Conservation (phyloP, 345 rosid genomes). For the Euphorbia pulcherrima region DNA sequence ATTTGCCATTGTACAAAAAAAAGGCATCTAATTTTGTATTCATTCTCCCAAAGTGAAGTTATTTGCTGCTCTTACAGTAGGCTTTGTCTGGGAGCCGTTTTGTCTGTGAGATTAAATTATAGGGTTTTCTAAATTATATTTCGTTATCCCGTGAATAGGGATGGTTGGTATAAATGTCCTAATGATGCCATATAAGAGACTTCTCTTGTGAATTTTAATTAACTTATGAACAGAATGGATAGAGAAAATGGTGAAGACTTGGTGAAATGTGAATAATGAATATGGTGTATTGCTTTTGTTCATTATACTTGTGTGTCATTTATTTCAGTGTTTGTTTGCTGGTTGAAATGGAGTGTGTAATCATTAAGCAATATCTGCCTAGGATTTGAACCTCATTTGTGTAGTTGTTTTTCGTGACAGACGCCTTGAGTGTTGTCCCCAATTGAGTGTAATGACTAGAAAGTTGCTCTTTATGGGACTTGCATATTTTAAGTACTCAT, state of each 20-base stretch:
- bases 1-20: constrained; percentile 41
- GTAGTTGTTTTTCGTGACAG: no score
- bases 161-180: constrained; percentile 28
- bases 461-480: no score
- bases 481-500: no score
- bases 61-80: constrained; percentile 18
- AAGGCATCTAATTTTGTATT: constrained; percentile 18
- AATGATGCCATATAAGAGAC: neutral
- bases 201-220: no score
- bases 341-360: no score
- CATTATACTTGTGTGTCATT: no score
- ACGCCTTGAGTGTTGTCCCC: no score
- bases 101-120: constrained; percentile 40
- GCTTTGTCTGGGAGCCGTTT: constrained; percentile 29
- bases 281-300: constrained; percentile 10
- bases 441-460: no score
- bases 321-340: no score
- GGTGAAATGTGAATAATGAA: no score
- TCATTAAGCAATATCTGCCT: no score
- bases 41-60: constrained; percentile 27
- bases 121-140: constrained; percentile 33
- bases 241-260: constrained; percentile 8
- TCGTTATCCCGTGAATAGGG: constrained; percentile 17
- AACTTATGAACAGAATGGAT: constrained; percentile 14
- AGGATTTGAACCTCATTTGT: no score